Evolutionary conservation across 164 flowering plant genomes (phyloP).

Genomic region (Tinospora cordifolia): DNA sequence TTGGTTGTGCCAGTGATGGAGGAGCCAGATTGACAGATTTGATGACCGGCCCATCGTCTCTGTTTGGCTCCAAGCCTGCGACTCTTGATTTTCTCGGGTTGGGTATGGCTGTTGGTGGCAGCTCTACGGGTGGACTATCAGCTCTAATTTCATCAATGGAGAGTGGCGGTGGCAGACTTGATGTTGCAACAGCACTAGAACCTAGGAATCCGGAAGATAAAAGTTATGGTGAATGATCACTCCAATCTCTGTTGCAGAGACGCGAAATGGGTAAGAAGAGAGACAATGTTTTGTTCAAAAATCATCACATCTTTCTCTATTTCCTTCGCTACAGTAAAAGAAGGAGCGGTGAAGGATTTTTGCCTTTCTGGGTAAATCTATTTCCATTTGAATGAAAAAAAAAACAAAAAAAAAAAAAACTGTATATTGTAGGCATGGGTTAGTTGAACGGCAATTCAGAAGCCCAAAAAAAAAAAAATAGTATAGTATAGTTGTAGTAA

Average conservation of each 20-base stretch:
- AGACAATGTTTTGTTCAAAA: not conserved
- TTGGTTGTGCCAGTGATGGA: conserved; percentile 39
- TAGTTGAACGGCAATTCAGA: not conserved
- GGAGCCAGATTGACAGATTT: conserved; percentile 44
- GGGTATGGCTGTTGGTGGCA: conserved; percentile 55
- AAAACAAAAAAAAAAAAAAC: not conserved
- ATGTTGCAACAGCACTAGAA: conserved; percentile 21
- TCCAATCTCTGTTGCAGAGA: too few relatives aligned
- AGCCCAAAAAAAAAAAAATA: not conserved
- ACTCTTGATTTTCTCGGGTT: conserved; percentile 76
- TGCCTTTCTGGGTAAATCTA: not conserved
- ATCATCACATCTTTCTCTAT: not conserved
- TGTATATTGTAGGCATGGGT: conserved; percentile 2
- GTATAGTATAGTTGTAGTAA: not conserved
- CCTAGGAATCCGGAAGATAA: conserved; percentile 20
- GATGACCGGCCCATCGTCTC: conserved; percentile 53
- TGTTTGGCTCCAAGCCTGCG: conserved; percentile 56
- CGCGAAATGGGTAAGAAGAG: not conserved
- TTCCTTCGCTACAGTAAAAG: not conserved
- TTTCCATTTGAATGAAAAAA: not conserved
- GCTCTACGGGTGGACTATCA: conserved; percentile 42
- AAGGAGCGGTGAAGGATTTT: not conserved
- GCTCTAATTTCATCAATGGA: conserved; percentile 29
- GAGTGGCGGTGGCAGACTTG: conserved; percentile 11
- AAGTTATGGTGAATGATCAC: not conserved